Percentiles rank a stretch among this genome's conserved stretches.
These are phyloP conservation scores for Willaertia magna DNA, from an alignment of 208 protist genomes.

Conservation along the genomic window DNA sequence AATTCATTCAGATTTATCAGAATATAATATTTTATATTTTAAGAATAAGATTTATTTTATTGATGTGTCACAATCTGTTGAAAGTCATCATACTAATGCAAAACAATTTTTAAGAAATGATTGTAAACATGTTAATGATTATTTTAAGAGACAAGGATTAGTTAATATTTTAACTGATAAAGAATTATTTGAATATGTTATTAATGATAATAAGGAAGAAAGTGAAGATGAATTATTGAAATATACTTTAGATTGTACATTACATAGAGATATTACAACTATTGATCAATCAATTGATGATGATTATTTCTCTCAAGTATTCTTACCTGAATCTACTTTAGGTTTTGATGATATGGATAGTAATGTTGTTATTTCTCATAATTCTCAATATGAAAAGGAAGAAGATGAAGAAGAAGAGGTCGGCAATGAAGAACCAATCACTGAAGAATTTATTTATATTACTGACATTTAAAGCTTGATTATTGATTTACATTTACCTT, in stretches of 20 bases:
- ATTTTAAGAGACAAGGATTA: constrained; percentile 50
- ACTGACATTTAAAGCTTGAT: too few relatives aligned
- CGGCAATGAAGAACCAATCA: too few relatives aligned
- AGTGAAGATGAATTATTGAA: constrained; percentile 43
- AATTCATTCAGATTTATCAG: constrained; percentile 95
- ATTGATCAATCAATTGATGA: not conserved
- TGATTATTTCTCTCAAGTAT: not conserved
- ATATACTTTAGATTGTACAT: constrained; percentile 12
- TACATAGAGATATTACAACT: not conserved
- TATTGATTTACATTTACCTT: too few relatives aligned
- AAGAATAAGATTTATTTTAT: constrained; percentile 86
- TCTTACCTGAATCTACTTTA: not conserved
- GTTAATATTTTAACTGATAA: constrained; percentile 29
- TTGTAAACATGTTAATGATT: constrained; percentile 72
- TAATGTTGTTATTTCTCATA: too few relatives aligned
- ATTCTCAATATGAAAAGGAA: too few relatives aligned
- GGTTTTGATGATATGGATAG: too few relatives aligned
- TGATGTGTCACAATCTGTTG: constrained; percentile 97
- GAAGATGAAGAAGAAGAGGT: too few relatives aligned
- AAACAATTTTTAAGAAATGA: constrained; percentile 94
- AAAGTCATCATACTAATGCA: constrained; percentile 91
- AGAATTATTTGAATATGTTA: constrained; percentile 64
- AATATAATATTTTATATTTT: constrained; percentile 93
- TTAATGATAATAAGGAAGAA: constrained; percentile 29
- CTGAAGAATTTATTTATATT: too few relatives aligned